Conservation (phyloP, 495 filamentous ascomycete species). For the Bathelium albidoporum region DNA sequence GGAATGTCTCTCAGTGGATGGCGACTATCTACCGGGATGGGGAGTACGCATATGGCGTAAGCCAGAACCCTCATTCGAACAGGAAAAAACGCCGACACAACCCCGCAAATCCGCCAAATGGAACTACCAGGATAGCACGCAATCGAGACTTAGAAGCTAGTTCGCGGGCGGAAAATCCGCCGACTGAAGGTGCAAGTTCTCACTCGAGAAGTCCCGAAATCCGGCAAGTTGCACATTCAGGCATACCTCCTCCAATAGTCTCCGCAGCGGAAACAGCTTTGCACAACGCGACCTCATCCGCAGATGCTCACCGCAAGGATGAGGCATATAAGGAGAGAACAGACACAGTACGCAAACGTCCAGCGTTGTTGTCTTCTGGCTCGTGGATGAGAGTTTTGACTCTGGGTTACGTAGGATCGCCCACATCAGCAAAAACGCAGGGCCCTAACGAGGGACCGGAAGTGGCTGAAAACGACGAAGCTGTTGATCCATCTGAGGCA, state of each 20-base stretch:
- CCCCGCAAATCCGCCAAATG: background rate
- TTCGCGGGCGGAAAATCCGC: background rate
- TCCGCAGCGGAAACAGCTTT: slow-evolving; percentile 20
- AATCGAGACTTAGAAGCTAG: background rate
- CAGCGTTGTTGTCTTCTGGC: slow-evolving; percentile 14
- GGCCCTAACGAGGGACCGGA: background rate
- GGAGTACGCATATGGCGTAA: slow-evolving; percentile 67
- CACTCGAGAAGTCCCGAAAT: background rate
- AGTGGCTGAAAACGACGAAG: slow-evolving; percentile 1
- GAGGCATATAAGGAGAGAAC: background rate
- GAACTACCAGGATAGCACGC: background rate
- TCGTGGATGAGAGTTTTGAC: slow-evolving; percentile 28
- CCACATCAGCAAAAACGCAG: background rate
- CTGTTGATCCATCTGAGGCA: slow-evolving; percentile 6
- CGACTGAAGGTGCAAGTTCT: background rate
- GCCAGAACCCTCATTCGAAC: slow-evolving; percentile 57
- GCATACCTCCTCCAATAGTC: slow-evolving; percentile 26
- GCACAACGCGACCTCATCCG: slow-evolving; percentile 15
- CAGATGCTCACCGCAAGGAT: slow-evolving; percentile 6
- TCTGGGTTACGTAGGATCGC: slow-evolving; percentile 42
- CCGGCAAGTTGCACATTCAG: slow-evolving; percentile 7
- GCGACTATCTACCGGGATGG: slow-evolving; percentile 72
- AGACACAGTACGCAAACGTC: background rate
- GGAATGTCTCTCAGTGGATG: slow-evolving; percentile 67
- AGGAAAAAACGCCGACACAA: slow-evolving; percentile 20